These are phyloP conservation scores for Byssothecium circinans DNA, from an alignment of 2,329 filamentous ascomycete genomes.

Conservation along the genomic window DNA sequence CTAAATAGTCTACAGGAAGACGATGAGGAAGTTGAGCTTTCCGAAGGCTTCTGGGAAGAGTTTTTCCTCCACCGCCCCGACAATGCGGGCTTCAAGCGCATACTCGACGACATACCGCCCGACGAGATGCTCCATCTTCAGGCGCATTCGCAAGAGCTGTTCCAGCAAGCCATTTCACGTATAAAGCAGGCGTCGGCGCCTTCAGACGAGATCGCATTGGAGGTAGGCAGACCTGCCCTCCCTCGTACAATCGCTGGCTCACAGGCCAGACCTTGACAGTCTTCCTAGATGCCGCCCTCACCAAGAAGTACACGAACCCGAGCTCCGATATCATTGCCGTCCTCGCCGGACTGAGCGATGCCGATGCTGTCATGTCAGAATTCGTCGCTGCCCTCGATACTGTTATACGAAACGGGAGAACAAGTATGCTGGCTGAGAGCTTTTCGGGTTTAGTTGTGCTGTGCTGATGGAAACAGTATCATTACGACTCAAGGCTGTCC, in stretches of 20 bases:
- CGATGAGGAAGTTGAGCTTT: conserved; percentile 64
- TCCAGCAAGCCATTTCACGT: conserved; percentile 70
- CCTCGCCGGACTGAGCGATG: conserved; percentile 83
- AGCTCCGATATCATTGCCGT: conserved; percentile 93
- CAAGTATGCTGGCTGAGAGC: conserved; percentile 20
- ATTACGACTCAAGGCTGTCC: conserved; percentile 76
- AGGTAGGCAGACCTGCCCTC: conserved; percentile 61
- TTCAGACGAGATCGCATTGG: conserved; percentile 76
- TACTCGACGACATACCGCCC: conserved; percentile 70
- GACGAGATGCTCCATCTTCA: conserved; percentile 77
- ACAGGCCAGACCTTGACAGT: conserved; percentile 77
- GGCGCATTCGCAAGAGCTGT: conserved; percentile 74
- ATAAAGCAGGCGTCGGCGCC: conserved; percentile 64
- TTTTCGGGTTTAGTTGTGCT: conserved; percentile 18
- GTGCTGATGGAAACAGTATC: conserved; percentile 56
- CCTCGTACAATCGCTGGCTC: conserved; percentile 40
- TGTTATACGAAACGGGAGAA: conserved; percentile 77
- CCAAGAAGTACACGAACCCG: conserved; percentile 91
- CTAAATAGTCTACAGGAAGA: conserved; percentile 45
- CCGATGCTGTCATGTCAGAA: conserved; percentile 84
- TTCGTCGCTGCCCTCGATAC: conserved; percentile 81
- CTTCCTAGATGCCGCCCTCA: conserved; percentile 79
- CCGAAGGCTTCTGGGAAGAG: conserved; percentile 93
- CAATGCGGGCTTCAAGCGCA: conserved; percentile 63
- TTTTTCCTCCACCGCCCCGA: conserved; percentile 91